These are phyloP conservation scores for Teratosphaeriaceae sp. DNA, from an alignment of 2,329 filamentous ascomycete genomes.

Conservation along the genomic window DNA sequence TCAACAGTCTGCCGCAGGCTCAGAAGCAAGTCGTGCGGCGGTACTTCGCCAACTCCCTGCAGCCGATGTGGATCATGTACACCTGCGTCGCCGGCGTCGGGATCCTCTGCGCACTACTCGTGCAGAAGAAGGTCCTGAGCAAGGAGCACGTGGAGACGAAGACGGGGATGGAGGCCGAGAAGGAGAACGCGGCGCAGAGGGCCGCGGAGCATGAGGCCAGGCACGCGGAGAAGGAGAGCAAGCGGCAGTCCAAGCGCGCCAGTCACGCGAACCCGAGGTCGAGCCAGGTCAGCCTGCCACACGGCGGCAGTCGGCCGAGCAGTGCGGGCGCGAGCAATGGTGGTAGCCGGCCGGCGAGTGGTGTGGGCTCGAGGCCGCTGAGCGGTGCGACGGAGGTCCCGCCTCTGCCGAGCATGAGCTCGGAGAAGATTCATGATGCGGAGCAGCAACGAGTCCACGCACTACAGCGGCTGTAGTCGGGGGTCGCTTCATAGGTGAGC, in stretches of 20 bases:
- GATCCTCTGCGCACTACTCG: constrained; percentile 33
- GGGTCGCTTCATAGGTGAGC: background rate
- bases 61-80: constrained; percentile 47
- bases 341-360: background rate
- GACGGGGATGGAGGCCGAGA: constrained; percentile 40
- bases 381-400: constrained; percentile 4
- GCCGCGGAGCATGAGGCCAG: constrained; percentile 21
- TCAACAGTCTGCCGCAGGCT: constrained; percentile 45
- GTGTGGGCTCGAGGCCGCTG: no score
- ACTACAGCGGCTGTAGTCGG: constrained; percentile 1
- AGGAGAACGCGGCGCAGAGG: constrained; percentile 28
- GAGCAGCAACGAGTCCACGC: constrained; percentile 1
- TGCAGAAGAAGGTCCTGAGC: constrained; percentile 36
- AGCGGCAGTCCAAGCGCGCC: constrained; percentile 7
- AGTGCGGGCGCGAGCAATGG: background rate
- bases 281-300: no score
- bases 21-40: constrained; percentile 37
- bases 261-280: background rate
- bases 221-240: constrained; percentile 16
- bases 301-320: background rate
- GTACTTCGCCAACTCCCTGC: constrained; percentile 39
- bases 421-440: background rate
- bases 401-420: constrained; percentile 5
- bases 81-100: constrained; percentile 35
- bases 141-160: constrained; percentile 43